Base-by-base conservation (phyloP, 1,139 yeast species). In the Blastobotrys arbuscula region DNA sequence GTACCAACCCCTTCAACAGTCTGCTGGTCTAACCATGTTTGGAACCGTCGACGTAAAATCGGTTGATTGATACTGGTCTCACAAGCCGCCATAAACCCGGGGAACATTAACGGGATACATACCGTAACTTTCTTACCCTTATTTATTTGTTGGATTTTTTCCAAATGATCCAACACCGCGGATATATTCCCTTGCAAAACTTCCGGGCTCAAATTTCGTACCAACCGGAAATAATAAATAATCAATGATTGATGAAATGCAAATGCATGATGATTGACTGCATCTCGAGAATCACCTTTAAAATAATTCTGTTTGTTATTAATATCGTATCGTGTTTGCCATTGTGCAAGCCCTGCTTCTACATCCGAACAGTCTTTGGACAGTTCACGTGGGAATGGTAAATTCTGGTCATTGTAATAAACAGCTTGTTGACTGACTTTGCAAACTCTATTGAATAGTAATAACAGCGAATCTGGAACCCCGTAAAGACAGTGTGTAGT, bases 21-120 rank as follows among this genome's bases (percentile, higher is more conserved):
- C 53, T 86, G 78, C 51, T 79, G 81, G n/a, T 84, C 84, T 6
- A 92, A 87, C 95, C 95, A 87, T 53, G 75, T 73, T 59, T 79
- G 82, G 67, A 79, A 87, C 31, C 88, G 82, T 53, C 74, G 66
- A 56, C 86, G 92, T 41, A 82, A 66, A 36, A 72, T 73, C 1
- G 67, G 59, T 3, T 82, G 77, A 16, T 52, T 57, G 16, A 53
- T 39, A 48, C 77, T 76, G 2, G 94, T 86, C 55, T 86, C 89
- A 60, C 95, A 84, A 0, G 95, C 96, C 0, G 94, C 92, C 45
- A 88, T 83, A 57, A 88, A 88, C 0, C 94, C 95, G 60, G 86
- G 94, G 90, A 95, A 88, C 59, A 87, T 79, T 36, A 87, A 69
- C 2, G 96, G 96, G 35, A 84, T 79, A 44, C 86, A 82, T 28